These are phyloP conservation scores for Macrotyloma uniflorum DNA, from an alignment of 306 rosid genomes.

Conservation along the genomic window DNA sequence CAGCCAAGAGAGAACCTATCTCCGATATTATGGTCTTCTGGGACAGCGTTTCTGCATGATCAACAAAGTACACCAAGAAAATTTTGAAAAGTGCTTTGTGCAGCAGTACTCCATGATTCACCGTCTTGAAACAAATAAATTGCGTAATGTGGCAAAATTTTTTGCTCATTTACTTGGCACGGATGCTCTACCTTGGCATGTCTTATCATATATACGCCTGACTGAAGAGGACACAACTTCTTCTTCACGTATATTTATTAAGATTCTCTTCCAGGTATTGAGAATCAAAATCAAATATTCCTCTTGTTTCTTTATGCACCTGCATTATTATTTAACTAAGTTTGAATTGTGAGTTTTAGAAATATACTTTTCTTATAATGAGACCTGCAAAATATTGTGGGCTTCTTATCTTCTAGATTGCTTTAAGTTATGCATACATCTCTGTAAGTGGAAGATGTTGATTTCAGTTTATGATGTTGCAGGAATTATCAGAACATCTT, in stretches of 20 bases:
- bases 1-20: slow-evolving; percentile 91
- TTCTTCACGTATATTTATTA: slow-evolving; percentile 85
- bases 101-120: slow-evolving; percentile 93
- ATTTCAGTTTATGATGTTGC: slow-evolving; percentile 46
- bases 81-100: slow-evolving; percentile 90
- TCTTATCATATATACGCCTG: slow-evolving; percentile 73
- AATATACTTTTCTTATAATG: not conserved
- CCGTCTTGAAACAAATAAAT: slow-evolving; percentile 81
- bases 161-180: slow-evolving; percentile 95
- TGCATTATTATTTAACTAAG: slow-evolving; percentile 1
- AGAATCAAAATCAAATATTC: slow-evolving; percentile 13
- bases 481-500: slow-evolving; percentile 91
- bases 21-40: slow-evolving; percentile 84
- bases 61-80: slow-evolving; percentile 86
- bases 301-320: not conserved
- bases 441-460: slow-evolving; percentile 28
- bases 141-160: slow-evolving; percentile 82
- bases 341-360: slow-evolving; percentile 8
- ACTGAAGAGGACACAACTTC: slow-evolving; percentile 94
- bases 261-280: slow-evolving; percentile 87
- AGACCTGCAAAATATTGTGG: not conserved
- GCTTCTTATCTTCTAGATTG: not conserved
- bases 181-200: slow-evolving; percentile 90
- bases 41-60: slow-evolving; percentile 92
- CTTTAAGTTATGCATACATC: not conserved